These are phyloP conservation scores for Saposhnikovia divaricata DNA, from an alignment of 129 eudicot genomes.

Conservation along the genomic window DNA sequence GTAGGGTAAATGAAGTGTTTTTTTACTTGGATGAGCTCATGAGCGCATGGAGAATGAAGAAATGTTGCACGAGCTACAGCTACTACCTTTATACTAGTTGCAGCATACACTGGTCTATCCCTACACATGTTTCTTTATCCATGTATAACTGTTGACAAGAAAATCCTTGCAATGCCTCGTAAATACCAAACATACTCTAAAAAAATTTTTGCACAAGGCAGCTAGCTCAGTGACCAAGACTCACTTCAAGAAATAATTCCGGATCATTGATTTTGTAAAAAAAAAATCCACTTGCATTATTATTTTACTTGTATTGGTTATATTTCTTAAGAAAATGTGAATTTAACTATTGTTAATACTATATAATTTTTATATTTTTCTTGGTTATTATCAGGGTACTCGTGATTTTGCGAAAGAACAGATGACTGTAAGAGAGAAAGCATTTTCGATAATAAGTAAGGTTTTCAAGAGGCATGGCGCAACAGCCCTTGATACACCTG, in stretches of 20 bases:
- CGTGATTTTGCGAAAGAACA: conserved; percentile 95
- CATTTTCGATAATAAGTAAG: conserved; percentile 50
- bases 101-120: background rate
- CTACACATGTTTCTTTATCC: background rate
- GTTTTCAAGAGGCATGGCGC: conserved; percentile 93
- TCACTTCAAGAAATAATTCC: background rate
- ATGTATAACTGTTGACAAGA: background rate
- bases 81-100: background rate
- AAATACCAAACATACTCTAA: background rate
- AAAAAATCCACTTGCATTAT: background rate
- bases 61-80: background rate
- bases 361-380: background rate
- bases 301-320: background rate
- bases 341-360: background rate
- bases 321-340: background rate
- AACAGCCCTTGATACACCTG: conserved; percentile 93
- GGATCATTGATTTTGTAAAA: background rate
- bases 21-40: background rate
- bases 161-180: background rate
- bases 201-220: background rate
- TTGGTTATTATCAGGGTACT: conserved; percentile 53
- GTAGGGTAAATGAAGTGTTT: background rate
- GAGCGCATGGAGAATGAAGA: background rate
- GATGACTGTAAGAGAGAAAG: conserved; percentile 85
- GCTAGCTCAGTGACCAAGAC: background rate